Evolutionary conservation across 768 basidiomycete species (phyloP).

Genomic region (Amanita molliuscula): DNA sequence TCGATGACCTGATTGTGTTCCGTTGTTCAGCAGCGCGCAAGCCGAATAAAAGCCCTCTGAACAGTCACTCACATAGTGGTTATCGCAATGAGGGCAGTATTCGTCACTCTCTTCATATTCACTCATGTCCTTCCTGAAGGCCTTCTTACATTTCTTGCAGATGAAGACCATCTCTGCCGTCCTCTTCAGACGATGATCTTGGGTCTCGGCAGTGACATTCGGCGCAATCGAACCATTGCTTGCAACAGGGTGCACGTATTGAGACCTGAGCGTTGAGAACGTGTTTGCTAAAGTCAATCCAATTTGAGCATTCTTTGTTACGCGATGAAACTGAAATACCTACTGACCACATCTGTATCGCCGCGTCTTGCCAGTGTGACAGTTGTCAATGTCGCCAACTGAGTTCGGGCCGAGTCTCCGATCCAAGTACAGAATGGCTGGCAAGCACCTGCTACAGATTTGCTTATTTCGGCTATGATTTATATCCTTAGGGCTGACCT

Average conservation of each 20-base stretch:
- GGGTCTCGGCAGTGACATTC: slow-evolving; percentile 87
- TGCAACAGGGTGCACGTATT: slow-evolving; percentile 95
- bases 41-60: background rate
- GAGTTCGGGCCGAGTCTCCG: too few species aligned
- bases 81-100: slow-evolving; percentile 97
- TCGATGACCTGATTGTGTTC: slow-evolving; percentile 61
- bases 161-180: slow-evolving; percentile 58
- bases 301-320: too few species aligned
- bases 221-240: slow-evolving; percentile 94
- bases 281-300: slow-evolving; percentile 52
- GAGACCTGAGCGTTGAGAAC: slow-evolving; percentile 94
- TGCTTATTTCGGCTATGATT: too few species aligned
- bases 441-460: too few species aligned
- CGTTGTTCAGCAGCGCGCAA: background rate
- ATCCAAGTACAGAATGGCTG: too few species aligned
- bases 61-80: slow-evolving; percentile 79
- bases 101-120: slow-evolving; percentile 95
- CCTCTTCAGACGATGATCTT: slow-evolving; percentile 62
- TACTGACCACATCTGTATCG: background rate
- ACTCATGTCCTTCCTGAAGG: slow-evolving; percentile 92
- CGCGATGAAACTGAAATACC: background rate
- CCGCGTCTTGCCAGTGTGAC: background rate
- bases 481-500: too few species aligned
- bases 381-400: background rate
- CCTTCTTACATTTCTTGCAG: slow-evolving; percentile 64